Conservation (phyloP, 2,329 filamentous ascomycete genomes). For the Geosmithia putterillii region DNA sequence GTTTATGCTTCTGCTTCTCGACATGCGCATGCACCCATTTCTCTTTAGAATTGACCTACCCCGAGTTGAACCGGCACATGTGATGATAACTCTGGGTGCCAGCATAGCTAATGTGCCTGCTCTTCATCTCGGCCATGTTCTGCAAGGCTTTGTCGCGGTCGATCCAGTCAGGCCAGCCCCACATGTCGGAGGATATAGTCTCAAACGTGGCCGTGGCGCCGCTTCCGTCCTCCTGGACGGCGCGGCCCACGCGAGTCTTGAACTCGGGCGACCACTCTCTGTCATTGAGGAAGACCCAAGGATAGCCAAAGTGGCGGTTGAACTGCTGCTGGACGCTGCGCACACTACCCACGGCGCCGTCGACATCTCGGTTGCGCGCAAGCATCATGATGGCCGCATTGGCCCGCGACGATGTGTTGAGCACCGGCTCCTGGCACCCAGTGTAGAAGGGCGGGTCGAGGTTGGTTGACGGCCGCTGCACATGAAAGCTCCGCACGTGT, state of each 20-base stretch:
- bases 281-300: conserved; percentile 33
- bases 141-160: conserved; percentile 15
- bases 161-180: conserved; percentile 25
- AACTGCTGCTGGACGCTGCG: conserved; percentile 27
- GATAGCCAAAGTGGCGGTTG: conserved; percentile 34
- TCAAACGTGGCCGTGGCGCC: conserved; percentile 20
- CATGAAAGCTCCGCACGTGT: conserved; percentile 19
- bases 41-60: no score
- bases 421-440: conserved; percentile 24
- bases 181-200: conserved; percentile 24
- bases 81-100: conserved; percentile 25
- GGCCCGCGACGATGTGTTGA: conserved; percentile 19
- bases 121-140: conserved; percentile 19
- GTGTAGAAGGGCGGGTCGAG: conserved; percentile 26
- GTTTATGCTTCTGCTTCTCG: not conserved
- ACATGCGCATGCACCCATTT: not conserved
- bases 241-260: conserved; percentile 20
- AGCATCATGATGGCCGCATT: conserved; percentile 33
- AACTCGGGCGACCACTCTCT: conserved; percentile 26
- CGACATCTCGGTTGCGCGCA: conserved; percentile 29
- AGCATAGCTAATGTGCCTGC: conserved; percentile 21
- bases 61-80: conserved; percentile 30
- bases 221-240: conserved; percentile 18
- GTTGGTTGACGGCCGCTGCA: conserved; percentile 19
- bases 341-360: conserved; percentile 24